Base-by-base conservation (phyloP, 2,329 filamentous ascomycete genomes). In the Trichoderma atroviride region DNA sequence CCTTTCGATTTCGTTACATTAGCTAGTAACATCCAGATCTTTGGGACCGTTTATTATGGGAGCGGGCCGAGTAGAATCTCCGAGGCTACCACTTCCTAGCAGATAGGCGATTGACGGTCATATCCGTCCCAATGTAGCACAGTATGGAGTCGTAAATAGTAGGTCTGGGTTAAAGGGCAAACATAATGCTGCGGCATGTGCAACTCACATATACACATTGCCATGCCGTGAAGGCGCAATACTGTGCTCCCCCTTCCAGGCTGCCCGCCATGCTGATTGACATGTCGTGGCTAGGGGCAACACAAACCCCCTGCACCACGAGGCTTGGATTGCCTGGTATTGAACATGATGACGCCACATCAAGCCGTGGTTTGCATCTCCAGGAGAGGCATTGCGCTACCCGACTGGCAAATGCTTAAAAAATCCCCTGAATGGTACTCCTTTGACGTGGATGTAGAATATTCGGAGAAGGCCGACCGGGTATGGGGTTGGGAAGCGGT, bases 101-200 rank as follows among this genome's bases (percentile, higher is more conserved):
- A 67, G 64, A 67, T 67, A 67, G 64, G 64, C 64, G 64, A 67
- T 59, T 13, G 55, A 59, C 64, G 64, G 64, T 59, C 64, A 67
- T 59, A 52, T 67, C 64, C 64, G 55, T 19, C 62, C 11, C 11
- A 35, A 29, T 40, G 53, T 59, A 50, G 24, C 64, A 67, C 64
- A 52, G 53, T 27, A 58, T 33, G 52, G 63, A 64, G 61, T 64
- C 33, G 61, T n/a, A 33, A 64, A 16, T 29, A 37, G 53, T 22
- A 55, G 63, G 37, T 59, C n/a, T 52, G 40, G n/a, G 37, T 43
- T 52, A 31, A 13, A 16, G 57, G 19, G 27, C 55, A 67, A 67
- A 67, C 64, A 67, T n/a, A 22, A 43, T 58, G 59, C 27, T 35
- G 60, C 31, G 22, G 60, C n/a, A 24, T 50, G 47, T 50, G 47